phyloP scores from a whole-genome alignment of 1,284 basidiomycete species.

The Sphaerobolus stellatus region DNA sequence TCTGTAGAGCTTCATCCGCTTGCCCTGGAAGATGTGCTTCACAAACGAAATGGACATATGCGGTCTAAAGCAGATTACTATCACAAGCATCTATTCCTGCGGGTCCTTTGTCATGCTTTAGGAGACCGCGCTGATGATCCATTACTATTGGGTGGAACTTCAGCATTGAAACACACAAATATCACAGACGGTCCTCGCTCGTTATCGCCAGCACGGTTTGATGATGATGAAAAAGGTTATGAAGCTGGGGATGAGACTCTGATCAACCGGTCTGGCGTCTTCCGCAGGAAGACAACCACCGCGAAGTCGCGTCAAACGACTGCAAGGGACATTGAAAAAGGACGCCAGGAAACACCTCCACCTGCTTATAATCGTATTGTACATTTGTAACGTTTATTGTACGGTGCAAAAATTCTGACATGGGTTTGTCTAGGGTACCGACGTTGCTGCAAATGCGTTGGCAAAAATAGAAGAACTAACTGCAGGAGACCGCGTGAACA shows the following conservation, averaged over 20 bases:
- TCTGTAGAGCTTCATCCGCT: constrained; percentile 62
- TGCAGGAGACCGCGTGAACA: constrained; percentile 57
- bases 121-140: constrained; percentile 28
- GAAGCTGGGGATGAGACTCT: constrained; percentile 14
- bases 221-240: constrained; percentile 16
- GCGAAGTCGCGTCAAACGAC: no score
- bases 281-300: neutral
- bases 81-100: constrained; percentile 63
- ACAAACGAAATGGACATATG: constrained; percentile 43
- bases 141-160: neutral
- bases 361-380: neutral
- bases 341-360: neutral
- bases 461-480: constrained; percentile 50
- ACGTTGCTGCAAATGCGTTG: constrained; percentile 25
- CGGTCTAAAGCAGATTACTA: constrained; percentile 74
- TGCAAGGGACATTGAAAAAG: no score
- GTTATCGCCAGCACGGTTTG: constrained; percentile 38
- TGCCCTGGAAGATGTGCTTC: constrained; percentile 66
- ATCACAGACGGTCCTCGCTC: constrained; percentile 42
- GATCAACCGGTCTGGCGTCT: neutral
- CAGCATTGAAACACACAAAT: constrained; percentile 12
- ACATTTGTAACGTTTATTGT: neutral
- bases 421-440: neutral
- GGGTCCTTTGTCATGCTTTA: constrained; percentile 59
- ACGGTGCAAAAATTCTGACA: neutral